Evolutionary conservation across 2,329 filamentous ascomycete species (phyloP), one percentile per base, ranked within the genome.

Genomic region (Didymella segeticola): DNA sequence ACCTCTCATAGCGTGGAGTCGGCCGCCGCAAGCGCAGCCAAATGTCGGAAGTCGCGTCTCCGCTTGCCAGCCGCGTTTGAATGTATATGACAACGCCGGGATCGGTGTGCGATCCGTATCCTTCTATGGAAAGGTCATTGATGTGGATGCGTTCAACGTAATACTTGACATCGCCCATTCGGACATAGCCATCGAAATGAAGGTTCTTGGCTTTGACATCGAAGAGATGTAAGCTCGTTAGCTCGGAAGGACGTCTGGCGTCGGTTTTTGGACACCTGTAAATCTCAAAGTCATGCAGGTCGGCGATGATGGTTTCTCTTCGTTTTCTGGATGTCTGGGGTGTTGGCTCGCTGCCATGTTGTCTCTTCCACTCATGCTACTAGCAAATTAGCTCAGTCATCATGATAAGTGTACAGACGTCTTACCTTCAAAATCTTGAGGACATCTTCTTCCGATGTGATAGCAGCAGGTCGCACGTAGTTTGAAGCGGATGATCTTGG

Each of bases 11-110:
- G 30, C 86, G 85, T 0, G 57, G 23, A 0, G 85, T 78, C 0
- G 90, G 88, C 1, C 52, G 58, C 1, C 64, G 64, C 1, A 96
- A 71, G 9, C 79, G 79, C 66, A 92, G 95, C 77, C 87, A 93
- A 0, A 90, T 70, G 10, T 78, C 69, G 12, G 69, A 56, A 14
- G 66, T 22, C 0, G 2, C 1, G 10, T 67, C 66, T 1, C 65
- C 64, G 0, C 64, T 43, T 1, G 64, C 71, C 0, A 53, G 12
- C 4, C 75, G 46, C 0, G 89, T 89, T 15, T 84, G 81, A 2
- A 93, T 80, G 82, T 87, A 93, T 1, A 92, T 79, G 14, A 82
- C 74, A 8, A 86, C 79, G 0, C 64, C 67, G 0, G 82, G 79
- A 19, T 79, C 69, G 6, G 78, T 63, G 0, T 77, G 66, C 1